These are phyloP conservation scores for Elaeis guineensis DNA, from an alignment of 176 grass and related monocot species.

Conservation along the genomic window DNA sequence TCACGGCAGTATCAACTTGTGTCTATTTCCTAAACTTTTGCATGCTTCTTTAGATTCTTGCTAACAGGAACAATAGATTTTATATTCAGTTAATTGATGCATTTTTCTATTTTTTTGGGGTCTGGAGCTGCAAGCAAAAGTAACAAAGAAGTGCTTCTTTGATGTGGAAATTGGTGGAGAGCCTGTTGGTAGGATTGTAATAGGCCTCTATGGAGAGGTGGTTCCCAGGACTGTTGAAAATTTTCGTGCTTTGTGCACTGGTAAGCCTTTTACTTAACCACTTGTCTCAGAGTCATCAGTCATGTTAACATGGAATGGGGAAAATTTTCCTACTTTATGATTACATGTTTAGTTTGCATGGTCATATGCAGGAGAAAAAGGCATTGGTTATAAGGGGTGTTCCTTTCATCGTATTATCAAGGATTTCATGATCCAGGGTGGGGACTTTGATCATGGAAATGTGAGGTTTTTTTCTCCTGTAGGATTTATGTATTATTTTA, in stretches of 20 bases:
- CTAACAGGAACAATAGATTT: too few species aligned
- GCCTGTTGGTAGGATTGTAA: constrained; percentile 35
- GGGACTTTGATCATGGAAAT: constrained; percentile 51
- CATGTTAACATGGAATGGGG: too few species aligned
- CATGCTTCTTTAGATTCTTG: too few species aligned
- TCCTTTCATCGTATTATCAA: constrained; percentile 77
- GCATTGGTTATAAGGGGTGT: constrained; percentile 62
- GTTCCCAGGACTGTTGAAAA: constrained; percentile 50
- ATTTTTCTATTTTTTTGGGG: background rate
- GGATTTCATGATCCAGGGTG: constrained; percentile 82
- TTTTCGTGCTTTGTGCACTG: constrained; percentile 63
- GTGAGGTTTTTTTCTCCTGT: constrained; percentile 16
- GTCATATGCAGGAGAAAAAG: constrained; percentile 43
- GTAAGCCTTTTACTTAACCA: constrained; percentile 8
- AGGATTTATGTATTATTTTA: too few species aligned
- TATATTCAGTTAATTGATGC: too few species aligned
- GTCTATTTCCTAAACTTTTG: too few species aligned
- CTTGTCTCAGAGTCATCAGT: too few species aligned
- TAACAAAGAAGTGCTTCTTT: constrained; percentile 52
- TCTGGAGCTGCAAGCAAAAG: constrained; percentile 41
- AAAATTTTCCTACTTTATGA: too few species aligned
- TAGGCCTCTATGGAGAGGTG: constrained; percentile 57
- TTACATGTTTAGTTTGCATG: too few species aligned
- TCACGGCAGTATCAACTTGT: too few species aligned
- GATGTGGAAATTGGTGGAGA: constrained; percentile 46